Conservation (phyloP, 352 stramenopile genomes). For the Pythium biforme region DNA sequence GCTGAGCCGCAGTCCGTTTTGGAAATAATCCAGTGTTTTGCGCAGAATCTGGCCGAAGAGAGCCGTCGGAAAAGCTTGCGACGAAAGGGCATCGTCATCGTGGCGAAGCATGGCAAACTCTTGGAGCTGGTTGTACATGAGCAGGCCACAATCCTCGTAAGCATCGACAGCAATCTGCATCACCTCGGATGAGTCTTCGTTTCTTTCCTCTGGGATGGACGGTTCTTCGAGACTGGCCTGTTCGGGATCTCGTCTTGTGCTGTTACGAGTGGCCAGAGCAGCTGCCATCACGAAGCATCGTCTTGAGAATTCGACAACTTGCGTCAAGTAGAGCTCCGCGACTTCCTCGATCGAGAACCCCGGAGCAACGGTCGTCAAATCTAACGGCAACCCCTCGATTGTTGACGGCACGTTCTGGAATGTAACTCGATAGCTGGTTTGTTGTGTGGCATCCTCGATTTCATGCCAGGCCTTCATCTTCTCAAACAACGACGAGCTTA, state of each 20-base stretch:
- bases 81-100: neutral
- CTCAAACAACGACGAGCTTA: conserved; percentile 47
- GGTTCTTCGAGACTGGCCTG: neutral
- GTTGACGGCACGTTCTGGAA: neutral
- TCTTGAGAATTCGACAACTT: conserved; percentile 62
- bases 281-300: conserved; percentile 69
- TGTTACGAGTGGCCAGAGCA: conserved; percentile 26
- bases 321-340: conserved; percentile 40
- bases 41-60: conserved; percentile 31
- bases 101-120: conserved; percentile 55
- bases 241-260: neutral
- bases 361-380: neutral
- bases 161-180: conserved; percentile 41
- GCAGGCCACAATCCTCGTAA: conserved; percentile 66
- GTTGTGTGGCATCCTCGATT: conserved; percentile 12
- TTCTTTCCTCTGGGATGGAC: neutral
- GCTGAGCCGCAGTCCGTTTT: conserved; percentile 36
- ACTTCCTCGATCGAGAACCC: conserved; percentile 47
- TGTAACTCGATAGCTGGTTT: conserved; percentile 19
- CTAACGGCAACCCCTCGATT: neutral
- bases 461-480: conserved; percentile 59
- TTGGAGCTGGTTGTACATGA: conserved; percentile 75
- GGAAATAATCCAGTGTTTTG: conserved; percentile 41
- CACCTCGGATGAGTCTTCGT: conserved; percentile 8
- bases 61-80: neutral